These are phyloP conservation scores for Nematocida sp. DNA, from an alignment of 371 early-diverging fungal genomes.

Conservation along the genomic window DNA sequence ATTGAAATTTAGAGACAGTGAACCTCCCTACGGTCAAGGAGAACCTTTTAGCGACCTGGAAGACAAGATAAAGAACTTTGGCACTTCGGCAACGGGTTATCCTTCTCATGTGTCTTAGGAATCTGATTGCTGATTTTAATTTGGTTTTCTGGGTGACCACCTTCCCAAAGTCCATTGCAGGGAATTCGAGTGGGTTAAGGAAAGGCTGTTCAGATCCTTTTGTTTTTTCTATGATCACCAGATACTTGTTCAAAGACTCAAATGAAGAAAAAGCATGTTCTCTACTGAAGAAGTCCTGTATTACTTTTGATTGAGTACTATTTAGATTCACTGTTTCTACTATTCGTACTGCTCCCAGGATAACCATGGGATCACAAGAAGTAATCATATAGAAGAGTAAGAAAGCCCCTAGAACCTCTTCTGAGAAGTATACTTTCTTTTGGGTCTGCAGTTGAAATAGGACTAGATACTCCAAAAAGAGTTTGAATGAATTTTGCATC, in stretches of 20 bases:
- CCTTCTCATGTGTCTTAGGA: too few relatives aligned
- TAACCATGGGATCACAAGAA: neutral
- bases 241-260: conserved; percentile 2
- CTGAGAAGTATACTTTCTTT: neutral
- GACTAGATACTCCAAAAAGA: conserved; percentile 7
- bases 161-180: neutral
- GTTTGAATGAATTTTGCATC: neutral
- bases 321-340: neutral
- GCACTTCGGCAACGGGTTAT: too few relatives aligned
- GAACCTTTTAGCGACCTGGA: too few relatives aligned
- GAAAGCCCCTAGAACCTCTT: conserved; percentile 1
- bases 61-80: too few relatives aligned
- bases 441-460: neutral
- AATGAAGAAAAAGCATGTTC: conserved; percentile 10
- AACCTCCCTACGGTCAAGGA: too few relatives aligned
- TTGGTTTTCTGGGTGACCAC: neutral
- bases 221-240: neutral
- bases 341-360: neutral
- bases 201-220: neutral
- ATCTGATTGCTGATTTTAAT: too few relatives aligned
- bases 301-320: neutral
- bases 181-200: conserved; percentile 25
- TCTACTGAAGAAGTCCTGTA: conserved; percentile 36
- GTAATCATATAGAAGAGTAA: neutral
- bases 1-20: too few relatives aligned